A percentile compares a stretch with the other conserved stretches of the same genome.
These are phyloP conservation scores for Austroboletus festivus DNA, from an alignment of 768 basidiomycete genomes.

Conservation along the genomic window DNA sequence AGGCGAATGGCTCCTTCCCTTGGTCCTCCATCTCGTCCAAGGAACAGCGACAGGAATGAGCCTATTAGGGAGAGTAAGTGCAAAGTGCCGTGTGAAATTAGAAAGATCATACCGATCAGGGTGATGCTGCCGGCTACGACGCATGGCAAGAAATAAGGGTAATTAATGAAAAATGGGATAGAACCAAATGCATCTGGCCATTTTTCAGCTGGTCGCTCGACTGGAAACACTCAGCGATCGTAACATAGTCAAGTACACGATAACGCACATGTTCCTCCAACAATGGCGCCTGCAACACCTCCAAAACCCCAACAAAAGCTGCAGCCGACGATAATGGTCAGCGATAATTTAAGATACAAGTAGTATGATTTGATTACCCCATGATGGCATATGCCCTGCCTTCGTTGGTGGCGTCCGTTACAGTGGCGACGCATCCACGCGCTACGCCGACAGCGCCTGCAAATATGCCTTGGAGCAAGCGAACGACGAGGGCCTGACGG, in stretches of 20 bases:
- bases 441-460: conserved; percentile 95
- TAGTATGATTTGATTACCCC: conserved; percentile 44
- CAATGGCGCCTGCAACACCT: conserved; percentile 85
- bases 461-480: conserved; percentile 90
- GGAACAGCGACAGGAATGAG: conserved; percentile 83
- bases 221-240: conserved; percentile 35
- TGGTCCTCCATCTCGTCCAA: conserved; percentile 88
- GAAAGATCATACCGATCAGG: conserved; percentile 49
- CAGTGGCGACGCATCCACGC: conserved; percentile 77
- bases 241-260: not conserved
- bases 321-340: conserved; percentile 1
- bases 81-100: not conserved
- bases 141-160: conserved; percentile 92
- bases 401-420: conserved; percentile 92
- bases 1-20: conserved; percentile 83
- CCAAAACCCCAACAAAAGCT: conserved; percentile 97
- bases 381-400: conserved; percentile 92
- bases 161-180: conserved; percentile 63
- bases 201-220: conserved; percentile 81
- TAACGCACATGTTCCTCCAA: conserved; percentile 76
- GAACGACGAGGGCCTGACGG: conserved; percentile 77
- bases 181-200: conserved; percentile 76
- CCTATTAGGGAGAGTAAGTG: too few relatives aligned
- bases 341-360: not conserved
- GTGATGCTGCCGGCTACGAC: conserved; percentile 74